Base-by-base conservation (phyloP, 2,329 filamentous ascomycete genomes). In the Dactylonectria macrodidyma region DNA sequence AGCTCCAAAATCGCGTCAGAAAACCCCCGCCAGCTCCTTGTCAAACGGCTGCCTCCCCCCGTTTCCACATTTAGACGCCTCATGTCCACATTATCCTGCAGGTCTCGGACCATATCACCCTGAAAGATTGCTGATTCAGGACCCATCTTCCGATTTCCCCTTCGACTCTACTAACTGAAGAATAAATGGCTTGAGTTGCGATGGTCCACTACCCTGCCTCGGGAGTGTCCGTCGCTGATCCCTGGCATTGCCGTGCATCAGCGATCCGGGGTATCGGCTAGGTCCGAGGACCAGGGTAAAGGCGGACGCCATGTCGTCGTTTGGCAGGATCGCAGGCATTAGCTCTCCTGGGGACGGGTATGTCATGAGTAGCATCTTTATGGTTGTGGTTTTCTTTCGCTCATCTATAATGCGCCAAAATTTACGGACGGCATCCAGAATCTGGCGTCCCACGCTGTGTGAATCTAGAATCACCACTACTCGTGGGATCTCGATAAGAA, bases 281-380 rank as follows among this genome's bases (percentile, higher is more conserved):
- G 58, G 59, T 1, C 54, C 67, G 52, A 67, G 52, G 38, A 19
- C 34, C 7, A 67, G 30, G 11, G 38, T 58, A 22, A 61, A 64
- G 19, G 66, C 60, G 16, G 66, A 66, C 1, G 59, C 34, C 6
- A 62, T 33, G 1, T 58, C 47, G 10, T 68, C 54, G 22, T 30
- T 34, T 12, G 66, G 54, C 19, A 68, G 38, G n/a, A 62, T 57
- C 10, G 22, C 55, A 16, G 59, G 67, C 56, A 52, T 56, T 2
- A 38, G 47, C 0, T 38, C 26, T 50, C 51, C 64, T 14, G 67
- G 67, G 11, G 30, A 36, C 3, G 56, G 50, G 7, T 67, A 69
- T 24, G 59, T 67, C 36, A 67, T 30, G 1, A 70, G 41, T 16
- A 70, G 68, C 62, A 70, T 70, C 46, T 70, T 68, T 36, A 59